These are phyloP conservation scores for Microbotryomycetes sp. DNA, from an alignment of 1,284 basidiomycete species.

Conservation along the genomic window DNA sequence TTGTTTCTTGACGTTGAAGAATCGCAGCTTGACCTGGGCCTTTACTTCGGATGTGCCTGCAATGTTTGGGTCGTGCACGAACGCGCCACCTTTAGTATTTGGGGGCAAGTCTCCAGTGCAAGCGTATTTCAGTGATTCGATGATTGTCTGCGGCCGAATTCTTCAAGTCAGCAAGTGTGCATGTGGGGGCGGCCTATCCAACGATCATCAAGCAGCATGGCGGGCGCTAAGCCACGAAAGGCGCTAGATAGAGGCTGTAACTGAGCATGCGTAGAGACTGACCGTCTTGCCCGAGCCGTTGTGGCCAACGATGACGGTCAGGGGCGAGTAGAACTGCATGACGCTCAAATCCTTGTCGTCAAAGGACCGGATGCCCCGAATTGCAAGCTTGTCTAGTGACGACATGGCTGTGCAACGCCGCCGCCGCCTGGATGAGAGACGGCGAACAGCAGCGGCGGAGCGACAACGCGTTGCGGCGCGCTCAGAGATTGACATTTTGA, in stretches of 20 bases:
- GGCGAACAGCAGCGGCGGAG: too few species aligned
- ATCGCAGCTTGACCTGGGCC: conserved; percentile 92
- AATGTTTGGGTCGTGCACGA: conserved; percentile 94
- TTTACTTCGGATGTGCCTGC: conserved; percentile 98
- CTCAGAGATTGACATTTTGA: too few species aligned
- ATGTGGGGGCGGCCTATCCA: background rate
- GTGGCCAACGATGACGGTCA: conserved; percentile 97
- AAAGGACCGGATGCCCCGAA: conserved; percentile 39
- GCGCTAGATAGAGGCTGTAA: background rate
- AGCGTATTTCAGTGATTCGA: conserved; percentile 98
- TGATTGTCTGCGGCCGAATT: conserved; percentile 60
- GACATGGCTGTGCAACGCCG: conserved; percentile 22
- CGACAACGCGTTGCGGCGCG: too few species aligned
- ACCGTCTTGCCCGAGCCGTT: conserved; percentile 97
- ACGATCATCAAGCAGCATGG: too few species aligned
- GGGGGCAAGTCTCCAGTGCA: conserved; percentile 97
- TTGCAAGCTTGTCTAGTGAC: conserved; percentile 32
- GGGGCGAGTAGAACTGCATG: conserved; percentile 94
- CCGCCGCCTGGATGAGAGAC: too few species aligned
- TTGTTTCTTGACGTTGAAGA: conserved; percentile 76
- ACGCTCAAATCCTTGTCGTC: conserved; percentile 83
- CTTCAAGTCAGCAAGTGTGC: background rate
- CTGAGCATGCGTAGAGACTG: conserved; percentile 20
- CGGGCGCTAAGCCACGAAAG: too few species aligned
- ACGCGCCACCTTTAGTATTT: conserved; percentile 95